These are phyloP conservation scores for Sicyos baderoa DNA, from an alignment of 306 rosid genomes.

Conservation along the genomic window DNA sequence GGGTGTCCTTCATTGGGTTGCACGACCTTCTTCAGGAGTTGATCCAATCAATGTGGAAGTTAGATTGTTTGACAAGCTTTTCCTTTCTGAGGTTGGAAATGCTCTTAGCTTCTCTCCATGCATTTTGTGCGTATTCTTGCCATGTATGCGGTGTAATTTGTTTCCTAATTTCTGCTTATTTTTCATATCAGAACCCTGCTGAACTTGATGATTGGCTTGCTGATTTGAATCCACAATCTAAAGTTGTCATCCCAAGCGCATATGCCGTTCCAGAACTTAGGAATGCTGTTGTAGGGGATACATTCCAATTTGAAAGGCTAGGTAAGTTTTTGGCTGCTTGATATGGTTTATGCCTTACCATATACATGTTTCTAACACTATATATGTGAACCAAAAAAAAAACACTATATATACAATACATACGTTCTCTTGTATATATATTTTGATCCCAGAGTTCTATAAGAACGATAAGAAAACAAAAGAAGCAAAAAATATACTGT, in stretches of 20 bases:
- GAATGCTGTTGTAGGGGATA: slow-evolving; percentile 54
- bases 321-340: slow-evolving; percentile 38
- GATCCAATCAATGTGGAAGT: slow-evolving; percentile 27
- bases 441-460: neutral
- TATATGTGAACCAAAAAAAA: no score
- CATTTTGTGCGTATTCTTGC: neutral
- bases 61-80: slow-evolving; percentile 75
- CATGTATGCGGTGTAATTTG: neutral
- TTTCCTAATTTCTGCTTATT: slow-evolving; percentile 3
- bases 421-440: no score
- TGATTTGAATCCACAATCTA: slow-evolving; percentile 4
- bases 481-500: neutral
- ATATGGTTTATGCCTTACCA: neutral
- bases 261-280: slow-evolving; percentile 48
- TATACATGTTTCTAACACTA: no score
- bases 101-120: neutral
- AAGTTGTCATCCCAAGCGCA: slow-evolving; percentile 45
- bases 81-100: slow-evolving; percentile 69
- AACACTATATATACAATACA: no score
- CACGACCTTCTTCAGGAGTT: no score
- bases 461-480: neutral
- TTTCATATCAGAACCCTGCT: slow-evolving; percentile 64
- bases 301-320: slow-evolving; percentile 90
- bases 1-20: slow-evolving; percentile 91
- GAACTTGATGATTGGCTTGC: slow-evolving; percentile 93